A percentile compares a stretch with the other conserved stretches of the same genome.
Conservation (phyloP, 495 filamentous ascomycete genomes). For the Aspergillus carlsbadensis region DNA sequence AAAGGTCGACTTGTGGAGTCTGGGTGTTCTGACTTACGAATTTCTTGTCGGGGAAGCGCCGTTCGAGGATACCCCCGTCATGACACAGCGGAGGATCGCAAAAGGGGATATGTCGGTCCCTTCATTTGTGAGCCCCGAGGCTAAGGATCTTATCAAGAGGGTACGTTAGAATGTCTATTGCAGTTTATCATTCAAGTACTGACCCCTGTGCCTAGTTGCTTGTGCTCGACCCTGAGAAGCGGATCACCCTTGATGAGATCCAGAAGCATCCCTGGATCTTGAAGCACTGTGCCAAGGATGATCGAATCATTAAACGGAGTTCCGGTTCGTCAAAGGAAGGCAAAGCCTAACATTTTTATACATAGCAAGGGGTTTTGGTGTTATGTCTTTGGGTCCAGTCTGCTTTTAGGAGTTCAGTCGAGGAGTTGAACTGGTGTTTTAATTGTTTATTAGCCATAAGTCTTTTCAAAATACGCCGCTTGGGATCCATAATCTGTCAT, state of each 20-base stretch:
- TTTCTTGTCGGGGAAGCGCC: slow-evolving; percentile 95
- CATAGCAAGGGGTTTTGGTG: slow-evolving; percentile 24
- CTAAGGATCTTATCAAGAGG: slow-evolving; percentile 87
- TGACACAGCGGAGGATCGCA: slow-evolving; percentile 90
- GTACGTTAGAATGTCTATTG: slow-evolving; percentile 45
- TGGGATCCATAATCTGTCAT: neutral
- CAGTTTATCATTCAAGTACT: neutral
- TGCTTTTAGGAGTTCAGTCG: slow-evolving; percentile 21
- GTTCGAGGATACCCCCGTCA: slow-evolving; percentile 91
- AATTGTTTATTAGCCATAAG: neutral
- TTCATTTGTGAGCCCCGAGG: slow-evolving; percentile 85
- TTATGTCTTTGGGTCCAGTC: slow-evolving; percentile 23
- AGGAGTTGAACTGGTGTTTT: slow-evolving; percentile 19
- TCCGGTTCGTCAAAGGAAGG: slow-evolving; percentile 41
- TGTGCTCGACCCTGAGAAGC: slow-evolving; percentile 90
- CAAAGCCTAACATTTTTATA: slow-evolving; percentile 29
- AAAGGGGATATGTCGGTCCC: slow-evolving; percentile 91
- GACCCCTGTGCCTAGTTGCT: slow-evolving; percentile 61
- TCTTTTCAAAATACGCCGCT: neutral
- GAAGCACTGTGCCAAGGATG: slow-evolving; percentile 88
- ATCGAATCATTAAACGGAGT: slow-evolving; percentile 54
- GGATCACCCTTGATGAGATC: slow-evolving; percentile 86
- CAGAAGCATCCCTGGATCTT: slow-evolving; percentile 93
- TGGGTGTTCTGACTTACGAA: slow-evolving; percentile 95
- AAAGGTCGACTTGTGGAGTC: slow-evolving; percentile 93